Evolutionary conservation across 768 basidiomycete genomes (phyloP).

Genomic region (Auricularia sp.): DNA sequence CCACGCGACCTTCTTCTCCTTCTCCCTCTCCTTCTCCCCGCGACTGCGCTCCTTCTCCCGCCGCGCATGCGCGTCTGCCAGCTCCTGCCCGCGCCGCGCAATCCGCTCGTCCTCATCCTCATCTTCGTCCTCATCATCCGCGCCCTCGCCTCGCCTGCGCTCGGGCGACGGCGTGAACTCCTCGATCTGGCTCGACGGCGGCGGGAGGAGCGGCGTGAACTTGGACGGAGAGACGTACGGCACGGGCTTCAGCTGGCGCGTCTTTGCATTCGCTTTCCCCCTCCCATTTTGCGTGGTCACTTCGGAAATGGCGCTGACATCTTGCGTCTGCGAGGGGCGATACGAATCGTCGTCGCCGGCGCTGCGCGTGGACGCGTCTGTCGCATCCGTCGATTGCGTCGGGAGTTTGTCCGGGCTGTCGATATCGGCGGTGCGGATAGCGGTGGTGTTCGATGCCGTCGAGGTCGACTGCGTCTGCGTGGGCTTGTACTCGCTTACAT

Average conservation of each 20-base stretch:
- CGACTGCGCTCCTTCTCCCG: background rate
- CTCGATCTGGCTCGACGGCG: background rate
- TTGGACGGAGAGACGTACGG: background rate
- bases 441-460: no score
- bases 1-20: background rate
- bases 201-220: background rate
- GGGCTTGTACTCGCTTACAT: no score
- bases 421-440: no score
- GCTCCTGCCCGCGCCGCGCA: background rate
- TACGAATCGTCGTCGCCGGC: no score
- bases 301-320: no score
- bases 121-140: no score
- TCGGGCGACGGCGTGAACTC: constrained; percentile 1
- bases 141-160: background rate
- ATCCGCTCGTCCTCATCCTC: background rate
- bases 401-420: no score
- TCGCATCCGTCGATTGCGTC: no score
- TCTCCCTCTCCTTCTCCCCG: background rate
- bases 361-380: no score
- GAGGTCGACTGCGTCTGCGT: no score
- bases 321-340: no score
- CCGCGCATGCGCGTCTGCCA: background rate
- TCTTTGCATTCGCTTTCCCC: background rate
- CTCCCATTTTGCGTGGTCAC: no score
- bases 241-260: background rate